Evolutionary conservation across 169 alveolate species (phyloP).

Genomic region (Amoebophrya sp.): DNA sequence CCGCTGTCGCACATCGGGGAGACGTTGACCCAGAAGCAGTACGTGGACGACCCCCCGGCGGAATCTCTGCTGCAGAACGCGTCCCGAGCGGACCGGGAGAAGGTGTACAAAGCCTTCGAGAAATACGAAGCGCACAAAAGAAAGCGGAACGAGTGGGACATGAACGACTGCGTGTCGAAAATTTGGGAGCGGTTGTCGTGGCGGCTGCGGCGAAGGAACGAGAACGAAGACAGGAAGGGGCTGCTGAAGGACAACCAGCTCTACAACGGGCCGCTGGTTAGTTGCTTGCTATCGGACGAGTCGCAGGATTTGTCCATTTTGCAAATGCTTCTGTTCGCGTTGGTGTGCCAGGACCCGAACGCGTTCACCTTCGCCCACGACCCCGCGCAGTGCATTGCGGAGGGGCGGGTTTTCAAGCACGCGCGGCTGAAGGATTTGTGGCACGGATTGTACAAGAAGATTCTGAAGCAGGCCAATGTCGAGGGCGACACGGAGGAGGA

Average conservation of each 20-base stretch:
- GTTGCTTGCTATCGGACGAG: not conserved
- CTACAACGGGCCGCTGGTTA: not conserved
- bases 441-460: not conserved
- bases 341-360: not conserved
- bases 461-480: not conserved
- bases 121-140: not conserved
- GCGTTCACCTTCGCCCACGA: not conserved
- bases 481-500: not conserved
- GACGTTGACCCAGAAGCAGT: not conserved
- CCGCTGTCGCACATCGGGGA: not conserved
- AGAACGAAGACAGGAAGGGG: too few relatives aligned
- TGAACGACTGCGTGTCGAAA: not conserved
- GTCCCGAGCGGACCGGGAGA: not conserved
- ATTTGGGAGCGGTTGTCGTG: not conserved
- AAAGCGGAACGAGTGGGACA: not conserved
- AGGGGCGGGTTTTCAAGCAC: not conserved
- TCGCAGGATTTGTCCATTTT: not conserved
- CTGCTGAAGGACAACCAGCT: not conserved
- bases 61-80: not conserved
- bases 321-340: not conserved
- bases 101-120: not conserved
- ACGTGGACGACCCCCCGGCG: not conserved
- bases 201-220: too few relatives aligned
- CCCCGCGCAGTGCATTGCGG: not conserved
- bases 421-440: conserved; percentile 24